These are phyloP conservation scores for Ambrosia artemisiifolia DNA, from an alignment of 129 eudicot genomes.

Conservation along the genomic window DNA sequence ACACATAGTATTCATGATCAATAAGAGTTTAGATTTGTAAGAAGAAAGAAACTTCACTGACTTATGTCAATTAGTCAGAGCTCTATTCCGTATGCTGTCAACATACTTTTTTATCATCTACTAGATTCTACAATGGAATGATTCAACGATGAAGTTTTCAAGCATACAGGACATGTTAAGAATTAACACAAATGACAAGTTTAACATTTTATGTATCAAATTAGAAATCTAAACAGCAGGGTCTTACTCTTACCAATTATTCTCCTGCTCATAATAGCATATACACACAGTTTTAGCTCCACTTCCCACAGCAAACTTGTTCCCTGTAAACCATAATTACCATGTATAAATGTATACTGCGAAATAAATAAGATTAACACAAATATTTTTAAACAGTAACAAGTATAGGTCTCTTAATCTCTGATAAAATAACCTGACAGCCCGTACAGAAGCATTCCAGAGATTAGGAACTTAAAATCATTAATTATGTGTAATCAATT, in stretches of 20 bases:
- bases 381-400: background rate
- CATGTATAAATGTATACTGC: background rate
- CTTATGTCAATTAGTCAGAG: slow-evolving; percentile 18
- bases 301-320: slow-evolving; percentile 99
- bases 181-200: slow-evolving; percentile 9
- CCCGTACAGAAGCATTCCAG: background rate
- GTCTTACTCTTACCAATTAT: slow-evolving; percentile 84
- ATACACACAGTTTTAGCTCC: slow-evolving; percentile 98
- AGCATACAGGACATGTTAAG: slow-evolving; percentile 4
- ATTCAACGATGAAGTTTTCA: background rate
- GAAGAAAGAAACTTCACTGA: slow-evolving; percentile 16
- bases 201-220: slow-evolving; percentile 3
- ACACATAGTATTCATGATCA: slow-evolving; percentile 10
- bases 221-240: slow-evolving; percentile 8
- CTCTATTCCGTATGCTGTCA: background rate
- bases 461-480: background rate
- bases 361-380: slow-evolving; percentile 6
- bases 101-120: slow-evolving; percentile 17
- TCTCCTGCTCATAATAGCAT: slow-evolving; percentile 99
- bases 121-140: slow-evolving; percentile 1
- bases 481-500: background rate
- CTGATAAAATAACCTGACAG: background rate
- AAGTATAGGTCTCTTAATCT: background rate
- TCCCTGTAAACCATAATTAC: slow-evolving; percentile 52
- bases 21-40: slow-evolving; percentile 1